A percentile compares a stretch with the other conserved stretches of the same genome.
Evolutionary conservation across 2,329 filamentous ascomycete species (phyloP).

Genomic region (Pyricularia pennisetigena): DNA sequence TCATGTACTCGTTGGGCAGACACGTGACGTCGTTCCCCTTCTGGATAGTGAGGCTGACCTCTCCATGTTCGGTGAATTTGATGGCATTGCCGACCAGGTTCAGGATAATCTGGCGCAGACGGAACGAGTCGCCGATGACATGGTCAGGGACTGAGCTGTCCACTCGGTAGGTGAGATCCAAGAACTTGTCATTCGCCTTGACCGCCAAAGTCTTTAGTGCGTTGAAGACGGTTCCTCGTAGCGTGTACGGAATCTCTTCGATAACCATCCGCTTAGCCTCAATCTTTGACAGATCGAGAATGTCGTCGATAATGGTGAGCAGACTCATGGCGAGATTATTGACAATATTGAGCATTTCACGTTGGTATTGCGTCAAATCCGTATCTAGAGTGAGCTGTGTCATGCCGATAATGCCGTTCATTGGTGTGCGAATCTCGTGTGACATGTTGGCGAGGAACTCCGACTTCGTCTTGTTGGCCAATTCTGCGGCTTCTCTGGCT

Average conservation of each 20-base stretch:
- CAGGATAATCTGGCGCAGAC: conserved; percentile 89
- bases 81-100: conserved; percentile 97
- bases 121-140: conserved; percentile 93
- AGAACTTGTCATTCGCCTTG: conserved; percentile 90
- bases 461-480: conserved; percentile 96
- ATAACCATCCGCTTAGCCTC: conserved; percentile 97
- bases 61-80: conserved; percentile 96
- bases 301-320: conserved; percentile 90
- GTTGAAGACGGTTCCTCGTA: conserved; percentile 93
- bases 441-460: conserved; percentile 99
- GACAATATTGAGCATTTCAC: conserved; percentile 98
- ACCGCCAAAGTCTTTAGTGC: conserved; percentile 94
- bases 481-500: conserved; percentile 87
- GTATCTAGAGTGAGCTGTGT: conserved; percentile 88
- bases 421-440: conserved; percentile 93
- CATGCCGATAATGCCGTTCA: conserved; percentile 98
- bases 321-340: conserved; percentile 94
- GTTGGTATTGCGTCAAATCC: conserved; percentile 85
- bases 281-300: conserved; percentile 67
- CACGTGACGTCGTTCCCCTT: conserved; percentile 48
- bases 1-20: conserved; percentile 70
- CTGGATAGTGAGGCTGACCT: conserved; percentile 89
- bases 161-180: conserved; percentile 88
- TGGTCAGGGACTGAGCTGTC: conserved; percentile 91
- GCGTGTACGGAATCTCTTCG: conserved; percentile 92